phyloP scores from a whole-genome alignment of 2,329 filamentous ascomycete genomes.

The Colletotrichum kahawae region DNA sequence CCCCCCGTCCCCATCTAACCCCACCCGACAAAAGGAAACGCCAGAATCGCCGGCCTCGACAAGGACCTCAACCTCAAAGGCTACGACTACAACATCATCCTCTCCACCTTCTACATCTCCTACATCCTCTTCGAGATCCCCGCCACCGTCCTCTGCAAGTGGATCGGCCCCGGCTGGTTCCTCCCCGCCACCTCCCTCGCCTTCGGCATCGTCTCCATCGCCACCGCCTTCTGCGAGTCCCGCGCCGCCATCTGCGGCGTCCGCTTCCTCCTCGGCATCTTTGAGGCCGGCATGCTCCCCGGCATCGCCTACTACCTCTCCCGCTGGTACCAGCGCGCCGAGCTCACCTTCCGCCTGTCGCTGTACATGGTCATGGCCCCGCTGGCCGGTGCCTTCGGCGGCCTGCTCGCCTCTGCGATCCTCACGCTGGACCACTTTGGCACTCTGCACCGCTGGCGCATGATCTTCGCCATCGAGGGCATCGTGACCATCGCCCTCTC shows the following conservation, averaged over 20 bases:
- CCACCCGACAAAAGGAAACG: constrained; percentile 59
- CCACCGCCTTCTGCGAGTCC: constrained; percentile 68
- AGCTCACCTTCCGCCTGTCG: constrained; percentile 70
- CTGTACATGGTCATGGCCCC: constrained; percentile 75
- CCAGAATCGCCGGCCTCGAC: constrained; percentile 68
- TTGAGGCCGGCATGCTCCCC: constrained; percentile 77
- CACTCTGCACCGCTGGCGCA: constrained; percentile 62
- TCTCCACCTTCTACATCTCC: constrained; percentile 74
- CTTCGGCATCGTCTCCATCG: constrained; percentile 68
- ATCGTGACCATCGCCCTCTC: constrained; percentile 53
- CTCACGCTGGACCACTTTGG: constrained; percentile 65
- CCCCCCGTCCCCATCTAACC: not conserved
- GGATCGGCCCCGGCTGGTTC: constrained; percentile 75
- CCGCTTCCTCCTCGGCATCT: constrained; percentile 70
- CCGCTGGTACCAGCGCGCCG: constrained; percentile 73
- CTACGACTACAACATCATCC: constrained; percentile 72
- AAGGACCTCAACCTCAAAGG: constrained; percentile 62
- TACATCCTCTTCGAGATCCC: constrained; percentile 79
- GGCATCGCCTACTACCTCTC: constrained; percentile 78
- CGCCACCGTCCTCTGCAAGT: constrained; percentile 71
- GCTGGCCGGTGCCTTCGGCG: constrained; percentile 74
- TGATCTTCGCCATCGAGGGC: constrained; percentile 75
- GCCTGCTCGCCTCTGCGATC: constrained; percentile 69
- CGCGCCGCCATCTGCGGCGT: constrained; percentile 60
- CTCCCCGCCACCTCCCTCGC: constrained; percentile 65